These are phyloP conservation scores for Setaria viridis DNA, from an alignment of 202 grass and related monocot species.

Conservation along the genomic window DNA sequence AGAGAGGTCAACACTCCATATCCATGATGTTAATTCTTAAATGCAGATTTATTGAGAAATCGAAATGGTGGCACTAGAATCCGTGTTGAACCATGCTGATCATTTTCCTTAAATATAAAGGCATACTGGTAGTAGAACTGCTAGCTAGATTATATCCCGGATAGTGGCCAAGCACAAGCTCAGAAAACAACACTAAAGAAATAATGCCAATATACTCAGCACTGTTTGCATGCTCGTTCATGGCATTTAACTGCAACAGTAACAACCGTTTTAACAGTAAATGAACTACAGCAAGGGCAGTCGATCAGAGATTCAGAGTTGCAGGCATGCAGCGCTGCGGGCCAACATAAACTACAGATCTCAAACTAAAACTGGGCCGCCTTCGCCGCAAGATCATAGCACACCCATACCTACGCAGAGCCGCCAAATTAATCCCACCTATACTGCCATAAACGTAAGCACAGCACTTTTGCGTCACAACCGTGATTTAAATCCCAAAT, in stretches of 20 bases:
- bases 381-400: not conserved
- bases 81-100: not conserved
- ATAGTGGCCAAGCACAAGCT: not conserved
- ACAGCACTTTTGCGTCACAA: not conserved
- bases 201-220: not conserved
- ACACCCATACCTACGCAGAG: not conserved
- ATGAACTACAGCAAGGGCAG: not conserved
- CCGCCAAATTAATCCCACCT: not conserved
- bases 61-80: not conserved
- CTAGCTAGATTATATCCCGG: not conserved
- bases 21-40: not conserved
- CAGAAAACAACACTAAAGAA: not conserved
- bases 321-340: not conserved
- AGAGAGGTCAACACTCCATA: slow-evolving; percentile 1
- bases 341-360: not conserved
- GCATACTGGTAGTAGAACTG: not conserved
- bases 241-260: not conserved
- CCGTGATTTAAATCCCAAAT: not conserved
- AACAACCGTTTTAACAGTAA: not conserved
- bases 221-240: not conserved
- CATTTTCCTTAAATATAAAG: not conserved
- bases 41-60: not conserved
- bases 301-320: not conserved
- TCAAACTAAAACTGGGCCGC: not conserved
- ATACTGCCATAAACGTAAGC: not conserved